A percentile compares a stretch with the other conserved stretches of the same genome.
Conservation (phyloP, 2,329 filamentous ascomycete species). For the Stemphylium vesicarium region DNA sequence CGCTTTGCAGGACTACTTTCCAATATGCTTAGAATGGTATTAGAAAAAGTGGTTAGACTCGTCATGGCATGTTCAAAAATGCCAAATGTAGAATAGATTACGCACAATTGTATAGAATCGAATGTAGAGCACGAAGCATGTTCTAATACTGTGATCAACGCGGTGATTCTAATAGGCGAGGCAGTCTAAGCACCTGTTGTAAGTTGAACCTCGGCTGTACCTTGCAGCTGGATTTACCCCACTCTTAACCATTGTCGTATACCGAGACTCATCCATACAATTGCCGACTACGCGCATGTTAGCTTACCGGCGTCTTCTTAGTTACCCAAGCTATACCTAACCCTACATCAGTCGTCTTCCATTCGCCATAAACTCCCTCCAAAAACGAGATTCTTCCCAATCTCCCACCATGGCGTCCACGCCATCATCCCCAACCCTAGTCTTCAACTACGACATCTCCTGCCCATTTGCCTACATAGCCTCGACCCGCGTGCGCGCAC, state of each 20-base stretch:
- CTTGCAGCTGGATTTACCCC: constrained; percentile 3
- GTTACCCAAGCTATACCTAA: background rate
- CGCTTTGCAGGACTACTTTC: constrained; percentile 90
- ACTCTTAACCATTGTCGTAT: constrained; percentile 1
- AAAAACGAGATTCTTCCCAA: background rate
- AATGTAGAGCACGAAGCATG: background rate
- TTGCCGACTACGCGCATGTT: background rate
- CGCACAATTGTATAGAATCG: background rate
- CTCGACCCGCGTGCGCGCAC: constrained; percentile 39
- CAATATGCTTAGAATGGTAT: constrained; percentile 56
- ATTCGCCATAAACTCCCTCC: background rate
- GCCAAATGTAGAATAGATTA: background rate
- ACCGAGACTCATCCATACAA: constrained; percentile 3
- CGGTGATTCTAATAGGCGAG: background rate
- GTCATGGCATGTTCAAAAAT: background rate
- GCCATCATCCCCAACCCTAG: constrained; percentile 16
- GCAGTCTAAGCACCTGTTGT: background rate
- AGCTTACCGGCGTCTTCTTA: background rate
- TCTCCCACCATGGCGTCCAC: constrained; percentile 12
- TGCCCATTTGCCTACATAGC: constrained; percentile 50
- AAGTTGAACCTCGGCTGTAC: constrained; percentile 11
- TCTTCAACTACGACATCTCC: constrained; percentile 45
- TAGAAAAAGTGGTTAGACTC: background rate
- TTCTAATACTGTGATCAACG: background rate
- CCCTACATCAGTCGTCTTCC: background rate